These are phyloP conservation scores for Acanthamoeba triangularis DNA, from an alignment of 208 protist genomes.

Conservation along the genomic window DNA sequence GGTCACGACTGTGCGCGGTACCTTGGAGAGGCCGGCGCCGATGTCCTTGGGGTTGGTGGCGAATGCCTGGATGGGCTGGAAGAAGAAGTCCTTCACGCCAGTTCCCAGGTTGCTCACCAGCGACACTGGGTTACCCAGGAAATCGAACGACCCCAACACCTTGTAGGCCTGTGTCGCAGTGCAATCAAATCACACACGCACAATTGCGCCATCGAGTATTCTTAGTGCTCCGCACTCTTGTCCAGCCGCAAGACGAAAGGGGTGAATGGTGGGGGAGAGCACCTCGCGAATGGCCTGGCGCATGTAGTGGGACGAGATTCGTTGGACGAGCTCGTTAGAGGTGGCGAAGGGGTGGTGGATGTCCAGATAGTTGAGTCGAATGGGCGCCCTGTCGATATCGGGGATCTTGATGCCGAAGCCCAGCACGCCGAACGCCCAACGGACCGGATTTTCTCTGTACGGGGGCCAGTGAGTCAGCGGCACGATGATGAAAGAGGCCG, in stretches of 20 bases:
- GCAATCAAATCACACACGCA: background rate
- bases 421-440: conserved; percentile 74
- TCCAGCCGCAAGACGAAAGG: background rate
- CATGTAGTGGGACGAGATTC: conserved; percentile 81
- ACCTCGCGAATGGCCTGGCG: conserved; percentile 78
- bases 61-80: conserved; percentile 89
- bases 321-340: conserved; percentile 71
- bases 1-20: background rate
- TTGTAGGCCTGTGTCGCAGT: conserved; percentile 83
- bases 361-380: conserved; percentile 84
- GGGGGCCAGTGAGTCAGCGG: background rate
- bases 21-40: conserved; percentile 83
- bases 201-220: background rate
- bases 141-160: conserved; percentile 89
- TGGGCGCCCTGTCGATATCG: conserved; percentile 84
- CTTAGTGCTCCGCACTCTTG: background rate
- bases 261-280: background rate
- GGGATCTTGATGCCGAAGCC: conserved; percentile 79
- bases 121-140: conserved; percentile 91
- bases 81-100: conserved; percentile 91
- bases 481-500: background rate
- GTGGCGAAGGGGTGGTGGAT: conserved; percentile 83
- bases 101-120: conserved; percentile 88
- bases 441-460: conserved; percentile 63
- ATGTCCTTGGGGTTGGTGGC: conserved; percentile 86